Base-by-base conservation (phyloP, 805 yeast species). In the Zygosaccharomyces kombuchaensis region DNA sequence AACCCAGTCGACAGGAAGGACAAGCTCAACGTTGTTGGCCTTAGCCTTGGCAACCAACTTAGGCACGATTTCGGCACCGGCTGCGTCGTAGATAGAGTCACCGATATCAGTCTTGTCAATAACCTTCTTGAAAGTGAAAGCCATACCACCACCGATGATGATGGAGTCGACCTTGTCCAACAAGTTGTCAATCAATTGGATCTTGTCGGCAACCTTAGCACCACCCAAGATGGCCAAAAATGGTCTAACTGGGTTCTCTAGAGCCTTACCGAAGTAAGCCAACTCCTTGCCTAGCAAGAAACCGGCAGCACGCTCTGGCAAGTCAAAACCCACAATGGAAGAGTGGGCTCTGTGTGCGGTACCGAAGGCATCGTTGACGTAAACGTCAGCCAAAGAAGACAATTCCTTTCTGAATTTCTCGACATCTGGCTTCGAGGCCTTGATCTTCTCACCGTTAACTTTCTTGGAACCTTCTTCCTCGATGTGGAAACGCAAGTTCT, bases 281-380 rank as follows among this genome's bases (percentile, higher is more conserved):
- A 93, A 84, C 77, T 93, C 99, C 81, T 93, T 93, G 69, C 90
- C 84, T 87, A 93, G 84, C 65, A 93, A 77, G 96, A 91, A 95
- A 72, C 99, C 99, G 57, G 97, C 85, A 63, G 98, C 99, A 75
- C 93, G 86, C 76, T 88, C 90, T 55, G 95, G 90, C 63, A 88
- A 80, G 61, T 91, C 90, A 62, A 93, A 78, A 67, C 99, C 99
- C 64, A 93, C 99, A 90, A 93, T 91, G 40, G 99, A 93, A 45
- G 97, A 89, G 79, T 93, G 99, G 54, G 99, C 99, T 80, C 99
- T 88, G 85, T 93, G 99, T 47, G 98, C 97, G 54, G 99, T 93
- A 71, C 99, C 99, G 66, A 93, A 93, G 48, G 97, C 98, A 71
- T 93, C 99, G 76, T 93, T 84, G 70, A 93, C 81, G 78, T 93